Conservation (phyloP, 164 flowering plant genomes). For the Echeveria elegans region DNA sequence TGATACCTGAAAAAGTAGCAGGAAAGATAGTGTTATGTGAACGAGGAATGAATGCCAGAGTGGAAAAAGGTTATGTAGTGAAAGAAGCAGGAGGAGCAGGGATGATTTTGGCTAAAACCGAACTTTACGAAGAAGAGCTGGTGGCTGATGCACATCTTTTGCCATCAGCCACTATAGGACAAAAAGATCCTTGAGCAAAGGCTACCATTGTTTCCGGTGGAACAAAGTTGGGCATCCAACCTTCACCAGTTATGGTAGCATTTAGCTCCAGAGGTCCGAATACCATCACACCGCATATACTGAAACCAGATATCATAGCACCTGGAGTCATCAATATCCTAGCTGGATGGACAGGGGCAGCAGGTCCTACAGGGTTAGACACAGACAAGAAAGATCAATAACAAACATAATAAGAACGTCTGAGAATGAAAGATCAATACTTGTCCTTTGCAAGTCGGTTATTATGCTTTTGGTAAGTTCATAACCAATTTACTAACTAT, state of each 20-base stretch:
- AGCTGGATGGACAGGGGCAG: too few species aligned
- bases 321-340: too few species aligned
- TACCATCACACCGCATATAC: conserved; percentile 38
- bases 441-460: background rate
- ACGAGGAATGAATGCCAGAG: conserved; percentile 52
- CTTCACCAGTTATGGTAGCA: conserved; percentile 69
- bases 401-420: background rate
- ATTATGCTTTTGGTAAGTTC: background rate
- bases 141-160: conserved; percentile 76
- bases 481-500: background rate
- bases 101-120: conserved; percentile 69
- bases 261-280: conserved; percentile 69
- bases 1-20: conserved; percentile 42
- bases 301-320: conserved; percentile 58
- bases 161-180: conserved; percentile 58
- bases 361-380: too few species aligned
- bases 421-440: background rate
- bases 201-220: too few species aligned
- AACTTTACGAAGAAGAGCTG: conserved; percentile 52
- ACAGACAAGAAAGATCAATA: too few species aligned
- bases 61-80: conserved; percentile 54
- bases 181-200: too few species aligned
- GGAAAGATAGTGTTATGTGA: conserved; percentile 88
- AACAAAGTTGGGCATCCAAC: too few species aligned
- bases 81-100: conserved; percentile 74